These are phyloP conservation scores for Cyberlindnera japonica DNA, from an alignment of 805 yeast species.

Conservation along the genomic window DNA sequence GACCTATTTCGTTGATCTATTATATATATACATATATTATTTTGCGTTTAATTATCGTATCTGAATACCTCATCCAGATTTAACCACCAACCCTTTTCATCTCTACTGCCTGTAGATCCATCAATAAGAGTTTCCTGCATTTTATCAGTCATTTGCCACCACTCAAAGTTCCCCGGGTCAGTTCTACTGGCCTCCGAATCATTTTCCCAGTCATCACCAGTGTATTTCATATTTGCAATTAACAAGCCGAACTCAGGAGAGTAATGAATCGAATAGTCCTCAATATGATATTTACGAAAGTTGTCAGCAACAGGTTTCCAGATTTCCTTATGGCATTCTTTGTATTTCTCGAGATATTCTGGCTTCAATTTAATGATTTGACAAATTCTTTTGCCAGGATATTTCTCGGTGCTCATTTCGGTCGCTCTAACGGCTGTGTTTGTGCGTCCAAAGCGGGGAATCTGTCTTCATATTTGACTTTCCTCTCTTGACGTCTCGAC, in stretches of 20 bases:
- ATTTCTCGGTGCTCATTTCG: constrained; percentile 12
- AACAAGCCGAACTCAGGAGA: constrained; percentile 30
- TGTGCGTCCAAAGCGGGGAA: too few relatives aligned
- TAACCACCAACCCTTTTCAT: constrained; percentile 39
- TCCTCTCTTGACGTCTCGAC: too few relatives aligned
- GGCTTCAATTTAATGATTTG: constrained; percentile 38
- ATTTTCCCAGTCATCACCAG: constrained; percentile 36
- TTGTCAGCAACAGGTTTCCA: constrained; percentile 32
- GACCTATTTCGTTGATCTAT: background rate
- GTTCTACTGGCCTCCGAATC: constrained; percentile 33
- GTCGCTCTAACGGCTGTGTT: background rate
- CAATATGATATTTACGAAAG: constrained; percentile 35
- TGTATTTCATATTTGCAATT: constrained; percentile 36
- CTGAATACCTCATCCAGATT: constrained; percentile 37
- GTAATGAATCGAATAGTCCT: constrained; percentile 40
- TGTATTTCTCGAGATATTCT: constrained; percentile 36
- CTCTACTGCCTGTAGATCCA: constrained; percentile 36
- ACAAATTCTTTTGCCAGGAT: constrained; percentile 37
- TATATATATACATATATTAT: too few relatives aligned
- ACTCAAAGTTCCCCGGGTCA: constrained; percentile 36
- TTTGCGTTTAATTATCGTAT: constrained; percentile 30
- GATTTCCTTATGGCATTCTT: constrained; percentile 30
- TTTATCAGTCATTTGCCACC: constrained; percentile 40
- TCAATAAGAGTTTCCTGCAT: constrained; percentile 38
- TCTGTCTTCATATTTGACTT: too few relatives aligned